A percentile compares a stretch with the other conserved stretches of the same genome.
phyloP scores from a whole-genome alignment of 768 basidiomycete species.

The Omphalotus guepiniiformis region DNA sequence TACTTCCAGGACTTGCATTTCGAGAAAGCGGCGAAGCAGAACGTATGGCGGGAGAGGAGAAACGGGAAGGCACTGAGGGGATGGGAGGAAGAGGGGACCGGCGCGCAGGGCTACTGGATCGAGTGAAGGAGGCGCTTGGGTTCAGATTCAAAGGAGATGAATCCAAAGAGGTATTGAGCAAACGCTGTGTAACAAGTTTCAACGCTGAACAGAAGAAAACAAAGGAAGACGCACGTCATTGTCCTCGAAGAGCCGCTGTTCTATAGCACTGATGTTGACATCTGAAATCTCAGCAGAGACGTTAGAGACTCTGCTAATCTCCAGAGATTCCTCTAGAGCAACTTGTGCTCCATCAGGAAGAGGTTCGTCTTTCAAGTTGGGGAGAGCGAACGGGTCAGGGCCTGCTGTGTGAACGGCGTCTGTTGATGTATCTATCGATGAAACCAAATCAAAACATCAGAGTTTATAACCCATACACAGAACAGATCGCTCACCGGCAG shows the following conservation, averaged over 20 bases:
- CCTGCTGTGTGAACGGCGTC: background rate
- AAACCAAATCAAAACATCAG: background rate
- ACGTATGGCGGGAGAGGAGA: conserved; percentile 12
- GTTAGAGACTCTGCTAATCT: conserved; percentile 5
- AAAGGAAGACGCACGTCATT: conserved; percentile 10
- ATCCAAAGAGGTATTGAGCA: conserved; percentile 6
- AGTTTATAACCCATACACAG: background rate
- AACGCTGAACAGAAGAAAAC: background rate
- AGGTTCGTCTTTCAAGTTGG: conserved; percentile 15
- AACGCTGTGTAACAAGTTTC: background rate
- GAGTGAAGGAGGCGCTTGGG: conserved; percentile 2
- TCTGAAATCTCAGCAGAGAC: conserved; percentile 8
- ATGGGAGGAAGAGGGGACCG: conserved; percentile 11
- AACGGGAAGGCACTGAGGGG: conserved; percentile 9
- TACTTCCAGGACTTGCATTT: background rate
- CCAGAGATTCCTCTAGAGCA: conserved; percentile 7
- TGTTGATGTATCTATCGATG: background rate
- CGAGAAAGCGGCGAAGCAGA: conserved; percentile 17
- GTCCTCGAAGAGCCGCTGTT: conserved; percentile 4
- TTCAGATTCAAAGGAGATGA: background rate
- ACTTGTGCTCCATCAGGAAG: conserved; percentile 11
- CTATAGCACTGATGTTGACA: conserved; percentile 14
- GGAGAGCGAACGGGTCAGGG: conserved; percentile 18
- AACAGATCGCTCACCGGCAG: conserved; percentile 12
- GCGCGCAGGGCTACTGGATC: conserved; percentile 1